Percentiles rank a stretch among this genome's conserved stretches.
Conservation (phyloP, 2,329 filamentous ascomycete genomes). For the Aspergillus caelatus region DNA sequence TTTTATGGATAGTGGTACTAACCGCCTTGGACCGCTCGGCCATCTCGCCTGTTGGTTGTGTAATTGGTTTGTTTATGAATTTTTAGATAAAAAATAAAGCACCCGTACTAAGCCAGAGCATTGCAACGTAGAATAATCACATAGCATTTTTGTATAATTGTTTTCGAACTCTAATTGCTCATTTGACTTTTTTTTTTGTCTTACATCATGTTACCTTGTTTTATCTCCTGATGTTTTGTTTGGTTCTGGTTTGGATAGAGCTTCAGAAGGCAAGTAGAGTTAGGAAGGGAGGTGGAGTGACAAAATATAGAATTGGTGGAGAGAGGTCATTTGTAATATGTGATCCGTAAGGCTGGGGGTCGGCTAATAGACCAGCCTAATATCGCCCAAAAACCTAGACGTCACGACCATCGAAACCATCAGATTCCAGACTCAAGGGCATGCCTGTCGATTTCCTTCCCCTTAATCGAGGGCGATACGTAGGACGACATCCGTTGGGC, state of each 20-base stretch:
- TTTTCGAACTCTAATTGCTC: neutral
- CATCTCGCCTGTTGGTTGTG: neutral
- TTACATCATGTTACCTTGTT: neutral
- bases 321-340: no score
- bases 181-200: neutral
- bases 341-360: no score
- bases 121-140: neutral
- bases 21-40: conserved; percentile 5
- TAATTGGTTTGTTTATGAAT: fast-evolving
- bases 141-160: neutral
- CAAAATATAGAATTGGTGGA: no score
- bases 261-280: no score
- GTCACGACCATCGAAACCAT: neutral
- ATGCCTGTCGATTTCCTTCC: neutral
- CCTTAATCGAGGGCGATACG: neutral
- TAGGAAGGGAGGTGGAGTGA: no score
- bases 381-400: no score
- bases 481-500: neutral
- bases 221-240: neutral
- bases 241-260: no score
- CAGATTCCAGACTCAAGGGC: neutral
- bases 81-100: fast-evolving
- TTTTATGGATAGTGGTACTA: no score
- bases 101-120: neutral
- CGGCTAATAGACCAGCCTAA: no score